phyloP scores from a whole-genome alignment of 2,329 filamentous ascomycete species.

The Rutstroemia sydowiana region DNA sequence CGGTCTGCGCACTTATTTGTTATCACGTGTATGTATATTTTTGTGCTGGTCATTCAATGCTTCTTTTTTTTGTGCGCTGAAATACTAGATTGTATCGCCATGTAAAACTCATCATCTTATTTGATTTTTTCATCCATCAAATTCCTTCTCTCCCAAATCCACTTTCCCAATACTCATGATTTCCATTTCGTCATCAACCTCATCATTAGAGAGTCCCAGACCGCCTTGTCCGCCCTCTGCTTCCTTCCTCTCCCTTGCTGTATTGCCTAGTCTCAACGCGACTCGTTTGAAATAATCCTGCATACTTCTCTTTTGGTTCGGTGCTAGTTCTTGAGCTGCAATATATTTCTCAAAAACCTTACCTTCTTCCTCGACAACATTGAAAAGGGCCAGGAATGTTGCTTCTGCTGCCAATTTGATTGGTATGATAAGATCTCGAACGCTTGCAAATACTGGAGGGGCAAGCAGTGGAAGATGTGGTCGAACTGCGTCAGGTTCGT shows the following conservation, averaged over 20 bases:
- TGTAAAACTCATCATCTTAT: neutral
- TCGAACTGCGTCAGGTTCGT: slow-evolving; percentile 70
- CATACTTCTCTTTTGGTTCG: slow-evolving; percentile 81
- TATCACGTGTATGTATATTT: too few species aligned
- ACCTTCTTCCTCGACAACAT: slow-evolving; percentile 78
- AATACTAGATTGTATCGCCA: neutral
- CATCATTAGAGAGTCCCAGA: slow-evolving; percentile 79
- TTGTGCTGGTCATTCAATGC: neutral
- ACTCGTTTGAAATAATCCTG: slow-evolving; percentile 96
- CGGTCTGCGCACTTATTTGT: too few species aligned
- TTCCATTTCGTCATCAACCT: slow-evolving; percentile 89
- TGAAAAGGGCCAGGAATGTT: slow-evolving; percentile 85
- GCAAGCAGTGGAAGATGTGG: slow-evolving; percentile 77
- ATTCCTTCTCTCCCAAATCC: slow-evolving; percentile 57
- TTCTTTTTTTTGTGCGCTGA: neutral
- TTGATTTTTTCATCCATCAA: slow-evolving; percentile 29
- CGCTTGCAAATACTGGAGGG: slow-evolving; percentile 77
- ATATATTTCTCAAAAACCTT: slow-evolving; percentile 90
- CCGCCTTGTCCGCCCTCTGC: slow-evolving; percentile 86
- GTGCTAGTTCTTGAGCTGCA: slow-evolving; percentile 57
- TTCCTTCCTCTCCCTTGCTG: slow-evolving; percentile 81
- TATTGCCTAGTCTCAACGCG: slow-evolving; percentile 72
- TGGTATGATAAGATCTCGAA: slow-evolving; percentile 86
- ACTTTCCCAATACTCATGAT: slow-evolving; percentile 93
- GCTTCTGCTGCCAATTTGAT: slow-evolving; percentile 94